Evolutionary conservation across 345 rosid species (phyloP).

Genomic region (Citropsis articulata): DNA sequence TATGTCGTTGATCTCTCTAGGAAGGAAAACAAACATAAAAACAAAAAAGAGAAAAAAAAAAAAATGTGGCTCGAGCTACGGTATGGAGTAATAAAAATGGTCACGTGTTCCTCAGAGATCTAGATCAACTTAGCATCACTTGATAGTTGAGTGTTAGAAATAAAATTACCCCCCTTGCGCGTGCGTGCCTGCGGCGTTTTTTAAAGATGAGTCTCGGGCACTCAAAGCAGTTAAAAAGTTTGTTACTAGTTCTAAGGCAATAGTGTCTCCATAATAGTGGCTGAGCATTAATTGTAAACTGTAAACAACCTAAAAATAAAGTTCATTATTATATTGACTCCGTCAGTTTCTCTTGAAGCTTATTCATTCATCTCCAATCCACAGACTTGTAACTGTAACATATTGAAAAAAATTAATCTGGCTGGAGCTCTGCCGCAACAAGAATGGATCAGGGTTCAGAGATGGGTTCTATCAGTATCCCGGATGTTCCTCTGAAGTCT

Average conservation of each 20-base stretch:
- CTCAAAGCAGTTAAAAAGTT: neutral
- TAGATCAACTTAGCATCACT: neutral
- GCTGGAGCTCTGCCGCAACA: neutral
- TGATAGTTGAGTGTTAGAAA: neutral
- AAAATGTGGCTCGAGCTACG: too few species aligned
- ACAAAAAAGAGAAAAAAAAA: too few species aligned
- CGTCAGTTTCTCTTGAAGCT: conserved; percentile 1
- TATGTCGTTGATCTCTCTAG: too few species aligned
- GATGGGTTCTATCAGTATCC: conserved; percentile 15
- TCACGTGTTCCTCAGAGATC: neutral
- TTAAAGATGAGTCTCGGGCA: neutral
- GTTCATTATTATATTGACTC: neutral
- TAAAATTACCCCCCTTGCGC: neutral
- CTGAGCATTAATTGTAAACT: neutral
- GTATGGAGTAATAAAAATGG: too few species aligned
- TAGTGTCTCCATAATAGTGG: neutral
- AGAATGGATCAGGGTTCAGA: neutral
- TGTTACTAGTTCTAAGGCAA: conserved; percentile 1
- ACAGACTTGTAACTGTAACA: neutral
- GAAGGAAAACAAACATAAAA: too few species aligned
- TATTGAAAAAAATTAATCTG: neutral
- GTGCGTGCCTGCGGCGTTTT: neutral
- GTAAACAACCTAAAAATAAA: neutral
- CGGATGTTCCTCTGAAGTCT: conserved; percentile 20
- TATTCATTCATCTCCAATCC: neutral